phyloP scores from a whole-genome alignment of 345 rosid species.

The Geranium brycei region DNA sequence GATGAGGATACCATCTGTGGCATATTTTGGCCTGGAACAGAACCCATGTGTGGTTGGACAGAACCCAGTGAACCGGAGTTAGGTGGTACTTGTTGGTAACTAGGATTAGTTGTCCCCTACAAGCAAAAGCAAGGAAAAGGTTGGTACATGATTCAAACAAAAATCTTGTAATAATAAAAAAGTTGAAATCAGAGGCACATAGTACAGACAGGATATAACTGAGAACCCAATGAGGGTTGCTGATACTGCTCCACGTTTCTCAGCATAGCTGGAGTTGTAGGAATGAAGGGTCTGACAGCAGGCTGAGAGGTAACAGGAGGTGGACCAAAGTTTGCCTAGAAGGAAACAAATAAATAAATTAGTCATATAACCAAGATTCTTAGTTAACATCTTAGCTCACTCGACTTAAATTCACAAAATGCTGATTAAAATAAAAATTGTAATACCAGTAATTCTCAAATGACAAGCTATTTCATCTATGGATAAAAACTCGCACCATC shows the following conservation, averaged over 20 bases:
- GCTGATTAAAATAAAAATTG: not conserved
- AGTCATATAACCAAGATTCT: not conserved
- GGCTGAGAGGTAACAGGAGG: slow-evolving; percentile 41
- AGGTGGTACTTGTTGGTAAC: slow-evolving; percentile 41
- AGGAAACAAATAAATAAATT: slow-evolving; percentile 10
- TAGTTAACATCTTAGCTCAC: not conserved
- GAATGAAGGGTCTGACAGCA: slow-evolving; percentile 60
- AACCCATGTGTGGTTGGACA: slow-evolving; percentile 34
- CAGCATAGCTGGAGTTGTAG: slow-evolving; percentile 64
- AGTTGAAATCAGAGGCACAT: slow-evolving; percentile 4
- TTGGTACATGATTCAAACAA: slow-evolving; percentile 5
- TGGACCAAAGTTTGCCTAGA: slow-evolving; percentile 47
- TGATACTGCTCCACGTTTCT: slow-evolving; percentile 77
- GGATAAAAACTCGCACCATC: not conserved
- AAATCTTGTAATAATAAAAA: not conserved
- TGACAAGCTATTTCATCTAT: not conserved
- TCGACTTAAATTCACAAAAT: not conserved
- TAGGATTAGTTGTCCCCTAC: slow-evolving; percentile 49
- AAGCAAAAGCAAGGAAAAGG: slow-evolving; percentile 10
- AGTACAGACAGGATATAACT: slow-evolving; percentile 64
- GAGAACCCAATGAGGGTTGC: slow-evolving; percentile 64
- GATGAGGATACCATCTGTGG: slow-evolving; percentile 49
- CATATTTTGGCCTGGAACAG: slow-evolving; percentile 38
- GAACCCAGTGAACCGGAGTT: slow-evolving; percentile 41
- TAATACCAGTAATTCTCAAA: not conserved